Base-by-base conservation (phyloP, 2,329 filamentous ascomycete genomes). In the Ophiostoma australiae region DNA sequence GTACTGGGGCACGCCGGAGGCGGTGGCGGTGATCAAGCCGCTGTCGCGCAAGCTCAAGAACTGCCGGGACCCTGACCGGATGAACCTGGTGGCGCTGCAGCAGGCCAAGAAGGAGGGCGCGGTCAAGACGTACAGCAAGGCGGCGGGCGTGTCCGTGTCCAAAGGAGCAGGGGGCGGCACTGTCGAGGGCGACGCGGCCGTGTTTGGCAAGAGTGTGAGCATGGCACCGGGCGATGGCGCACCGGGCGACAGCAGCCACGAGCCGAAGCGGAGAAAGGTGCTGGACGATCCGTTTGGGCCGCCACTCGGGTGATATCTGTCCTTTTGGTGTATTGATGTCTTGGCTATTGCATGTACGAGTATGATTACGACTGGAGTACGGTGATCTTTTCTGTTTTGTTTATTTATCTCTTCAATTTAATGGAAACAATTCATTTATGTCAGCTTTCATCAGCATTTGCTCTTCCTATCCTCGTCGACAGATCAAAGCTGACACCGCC, bases 41-140 rank as follows among this genome's bases (percentile, higher is more conserved):
- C 79, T 92, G 15, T 84, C 88, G 20, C 88, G 85, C 79, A 93
- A 92, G 77, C 82, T 94, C n/a, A 87, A 86, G 72, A 87, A 85
- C 75, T 94, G 91, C 75, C 84, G 89, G 71, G 91, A 94, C 76
- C 91, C 91, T 0, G 89, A 92, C 75, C 87, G 91, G 71, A 87
- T 86, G 63, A 90, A 94, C 78, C 79, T 94, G 3, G 88, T 93
- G 23, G 88, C 88, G 67, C 80, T 91, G 69, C 89, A 91, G 76
- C 85, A 85, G 73, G 86, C 87, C 27, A 85, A 89, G 75, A 87
- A 87, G 67, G 86, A 89, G 75, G 81, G 84, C 72, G 80, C 80
- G 0, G 73, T 77, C 63, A 80, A 81, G 67, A 33, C 73, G 69
- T 74, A 74, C 68, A n/a, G 69, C 72, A 74, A 65, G 77, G 77